phyloP scores from a whole-genome alignment of 257 asterid species.

The Rehmannia glutinosa region DNA sequence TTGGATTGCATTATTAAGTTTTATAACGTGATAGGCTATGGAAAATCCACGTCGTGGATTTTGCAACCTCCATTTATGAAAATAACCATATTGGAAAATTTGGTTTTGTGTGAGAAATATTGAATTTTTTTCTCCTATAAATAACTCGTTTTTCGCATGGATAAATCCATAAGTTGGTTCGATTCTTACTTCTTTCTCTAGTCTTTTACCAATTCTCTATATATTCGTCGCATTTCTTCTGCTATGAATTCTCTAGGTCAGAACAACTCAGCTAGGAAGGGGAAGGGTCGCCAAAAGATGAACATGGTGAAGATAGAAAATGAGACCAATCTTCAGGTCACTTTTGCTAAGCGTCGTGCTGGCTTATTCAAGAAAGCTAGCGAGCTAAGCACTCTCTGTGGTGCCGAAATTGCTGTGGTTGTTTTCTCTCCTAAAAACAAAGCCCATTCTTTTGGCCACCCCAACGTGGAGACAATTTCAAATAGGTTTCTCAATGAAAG shows the following conservation, averaged over 20 bases:
- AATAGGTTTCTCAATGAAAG: slow-evolving; percentile 14
- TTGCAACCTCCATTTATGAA: too few species aligned
- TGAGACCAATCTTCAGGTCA: too few species aligned
- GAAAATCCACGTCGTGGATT: too few species aligned
- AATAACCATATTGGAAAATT: background rate
- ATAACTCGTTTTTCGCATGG: background rate
- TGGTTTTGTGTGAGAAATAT: background rate
- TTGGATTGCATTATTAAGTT: background rate
- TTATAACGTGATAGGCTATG: background rate
- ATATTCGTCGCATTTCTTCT: background rate
- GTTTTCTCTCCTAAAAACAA: slow-evolving; percentile 48
- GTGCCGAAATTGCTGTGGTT: too few species aligned
- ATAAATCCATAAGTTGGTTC: background rate
- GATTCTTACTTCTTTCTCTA: background rate
- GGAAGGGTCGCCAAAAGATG: slow-evolving; percentile 42
- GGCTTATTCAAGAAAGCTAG: too few species aligned
- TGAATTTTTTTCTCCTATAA: background rate
- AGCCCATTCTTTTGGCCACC: slow-evolving; percentile 50
- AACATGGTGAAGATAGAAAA: too few species aligned
- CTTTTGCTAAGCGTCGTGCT: too few species aligned
- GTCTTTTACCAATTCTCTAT: background rate
- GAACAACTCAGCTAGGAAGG: background rate
- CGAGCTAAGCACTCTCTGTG: too few species aligned
- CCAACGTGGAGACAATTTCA: slow-evolving; percentile 26
- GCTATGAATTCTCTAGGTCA: background rate